Conservation (phyloP, 192 early-diverging fungal genomes). For the Entomortierella chlamydospora region DNA sequence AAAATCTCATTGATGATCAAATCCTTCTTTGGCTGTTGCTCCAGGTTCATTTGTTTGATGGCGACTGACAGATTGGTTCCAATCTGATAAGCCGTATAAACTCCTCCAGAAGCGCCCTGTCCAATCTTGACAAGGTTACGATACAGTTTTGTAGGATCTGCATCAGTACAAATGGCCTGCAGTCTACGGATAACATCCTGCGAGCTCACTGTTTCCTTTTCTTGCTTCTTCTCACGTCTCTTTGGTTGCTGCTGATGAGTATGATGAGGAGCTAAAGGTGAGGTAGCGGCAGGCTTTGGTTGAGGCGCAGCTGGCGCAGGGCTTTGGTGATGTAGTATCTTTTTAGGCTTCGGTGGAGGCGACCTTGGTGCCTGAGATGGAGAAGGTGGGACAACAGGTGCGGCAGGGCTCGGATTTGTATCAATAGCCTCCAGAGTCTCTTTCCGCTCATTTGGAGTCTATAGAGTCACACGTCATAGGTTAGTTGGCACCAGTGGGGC, state of each 20-base stretch:
- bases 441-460: conserved; percentile 28
- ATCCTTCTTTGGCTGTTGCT: conserved; percentile 97
- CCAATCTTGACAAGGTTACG: conserved; percentile 91
- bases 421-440: conserved; percentile 40
- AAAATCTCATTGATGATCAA: conserved; percentile 95
- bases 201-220: conserved; percentile 57
- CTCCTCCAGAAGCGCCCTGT: conserved; percentile 94
- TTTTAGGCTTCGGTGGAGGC: conserved; percentile 46
- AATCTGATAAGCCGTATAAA: conserved; percentile 86
- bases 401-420: conserved; percentile 18
- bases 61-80: conserved; percentile 79
- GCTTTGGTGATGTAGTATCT: conserved; percentile 14
- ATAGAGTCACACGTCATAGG: background rate
- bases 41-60: conserved; percentile 97
- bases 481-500: background rate
- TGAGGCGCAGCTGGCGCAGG: conserved; percentile 10
- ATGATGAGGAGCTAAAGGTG: conserved; percentile 43
- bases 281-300: conserved; percentile 41
- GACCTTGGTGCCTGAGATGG: conserved; percentile 24
- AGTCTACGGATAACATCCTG: conserved; percentile 88
- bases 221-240: conserved; percentile 65
- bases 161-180: conserved; percentile 85
- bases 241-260: conserved; percentile 57
- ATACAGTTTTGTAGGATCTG: conserved; percentile 88
- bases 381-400: conserved; percentile 8